Conservation (phyloP, 345 rosid genomes). For the Pugionium cornutum region DNA sequence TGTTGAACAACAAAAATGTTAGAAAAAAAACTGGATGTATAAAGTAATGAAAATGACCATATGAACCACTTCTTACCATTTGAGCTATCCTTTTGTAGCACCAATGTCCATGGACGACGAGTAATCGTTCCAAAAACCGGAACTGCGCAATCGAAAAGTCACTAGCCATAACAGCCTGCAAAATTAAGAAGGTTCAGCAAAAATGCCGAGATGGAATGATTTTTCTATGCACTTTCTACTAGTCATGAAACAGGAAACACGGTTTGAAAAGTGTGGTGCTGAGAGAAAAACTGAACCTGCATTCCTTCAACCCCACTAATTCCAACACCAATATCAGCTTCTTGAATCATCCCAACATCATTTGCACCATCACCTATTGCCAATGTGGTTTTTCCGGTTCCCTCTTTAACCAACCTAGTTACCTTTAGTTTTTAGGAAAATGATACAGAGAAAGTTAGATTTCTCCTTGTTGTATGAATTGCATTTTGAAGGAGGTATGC, state of each 20-base stretch:
- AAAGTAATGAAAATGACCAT: conserved; percentile 9
- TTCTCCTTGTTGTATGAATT: not conserved
- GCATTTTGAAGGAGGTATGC: not conserved
- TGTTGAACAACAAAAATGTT: conserved; percentile 15
- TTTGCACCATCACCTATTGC: conserved; percentile 99
- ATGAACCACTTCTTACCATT: conserved; percentile 62
- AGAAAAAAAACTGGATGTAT: conserved; percentile 3
- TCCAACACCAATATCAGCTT: conserved; percentile 98
- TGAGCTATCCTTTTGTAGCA: conserved; percentile 97
- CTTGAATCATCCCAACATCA: conserved; percentile 99
- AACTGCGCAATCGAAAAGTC: conserved; percentile 95
- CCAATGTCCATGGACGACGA: conserved; percentile 99
- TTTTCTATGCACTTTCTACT: not conserved
- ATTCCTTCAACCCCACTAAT: conserved; percentile 99
- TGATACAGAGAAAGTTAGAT: not conserved
- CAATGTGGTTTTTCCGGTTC: conserved; percentile 86
- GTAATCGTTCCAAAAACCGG: conserved; percentile 88
- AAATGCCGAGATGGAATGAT: not conserved
- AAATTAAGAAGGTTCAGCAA: conserved; percentile 10
- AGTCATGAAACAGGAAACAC: conserved; percentile 9
- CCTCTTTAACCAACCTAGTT: conserved; percentile 86
- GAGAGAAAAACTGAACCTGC: conserved; percentile 68
- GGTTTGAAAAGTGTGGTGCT: conserved; percentile 3
- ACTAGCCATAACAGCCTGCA: conserved; percentile 99
- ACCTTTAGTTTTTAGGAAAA: conserved; percentile 50